Evolutionary conservation across 2,329 filamentous ascomycete genomes (phyloP), one percentile per base, ranked within the genome.

Genomic region (Didymellaceae sp.): DNA sequence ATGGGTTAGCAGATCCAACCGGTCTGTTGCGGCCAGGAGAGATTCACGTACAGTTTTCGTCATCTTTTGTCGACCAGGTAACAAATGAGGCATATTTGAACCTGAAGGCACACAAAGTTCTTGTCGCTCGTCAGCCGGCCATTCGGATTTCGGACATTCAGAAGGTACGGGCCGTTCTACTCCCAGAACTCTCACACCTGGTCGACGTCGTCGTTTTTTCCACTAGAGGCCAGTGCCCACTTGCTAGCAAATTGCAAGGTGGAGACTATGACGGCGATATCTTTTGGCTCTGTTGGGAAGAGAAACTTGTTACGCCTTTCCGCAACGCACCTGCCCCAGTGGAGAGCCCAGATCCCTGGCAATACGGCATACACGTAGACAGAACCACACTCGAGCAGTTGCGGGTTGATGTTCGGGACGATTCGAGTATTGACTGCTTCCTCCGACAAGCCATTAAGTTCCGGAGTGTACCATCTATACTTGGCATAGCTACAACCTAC

Each of bases 131-230:
- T 16, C 83, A 85, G 1, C 89, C 89, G 0, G 85, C 88, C 0
- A 83, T 90, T 62, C 83, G 86, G 17, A 77, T 79, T 0, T 89
- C 85, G 21, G 89, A 94, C 54, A 84, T 93, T 0, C 89, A 92
- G 61, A 87, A 81, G 46, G 70, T 78, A 1, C 67, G 65, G 24
- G 78, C 79, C 1, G 76, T 82, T 0, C 80, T 74, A 59, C 78
- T 79, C n/a, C 78, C 80, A 0, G 79, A 85, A 32, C 74, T 93
- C 0, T 82, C 86, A 3, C 82, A 83, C 2, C 72, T 96, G 0
- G 88, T 88, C 53, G 88, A 97, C 60, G 86, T 96, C 1, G 79
- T 94, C 11, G 81, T 97, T 0, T 97, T 97, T 58, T 79, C 89
- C 0, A 78, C 77, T 0, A 82, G 80, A 52, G 88, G 88, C 0